These are phyloP conservation scores for Fusarium sp. DNA, from an alignment of 2,329 filamentous ascomycete species.

Conservation along the genomic window DNA sequence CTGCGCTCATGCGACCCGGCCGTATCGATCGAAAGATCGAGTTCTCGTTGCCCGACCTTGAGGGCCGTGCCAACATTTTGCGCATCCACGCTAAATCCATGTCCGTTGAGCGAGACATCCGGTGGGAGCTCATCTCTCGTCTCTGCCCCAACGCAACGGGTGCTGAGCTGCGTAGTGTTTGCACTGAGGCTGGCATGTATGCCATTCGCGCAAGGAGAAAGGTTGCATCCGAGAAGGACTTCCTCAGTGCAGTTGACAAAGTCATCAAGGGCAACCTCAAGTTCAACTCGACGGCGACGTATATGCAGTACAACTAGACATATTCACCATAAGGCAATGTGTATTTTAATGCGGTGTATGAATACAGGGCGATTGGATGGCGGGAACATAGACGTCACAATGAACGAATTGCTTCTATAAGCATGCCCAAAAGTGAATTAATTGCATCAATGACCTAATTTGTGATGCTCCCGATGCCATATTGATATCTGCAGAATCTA, in stretches of 20 bases:
- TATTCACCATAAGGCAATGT: slow-evolving; percentile 29
- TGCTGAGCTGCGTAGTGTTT: slow-evolving; percentile 94
- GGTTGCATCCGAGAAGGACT: slow-evolving; percentile 99
- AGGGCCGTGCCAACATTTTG: slow-evolving; percentile 96
- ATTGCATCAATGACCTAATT: background rate
- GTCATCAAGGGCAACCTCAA: slow-evolving; percentile 99
- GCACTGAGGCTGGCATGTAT: slow-evolving; percentile 98
- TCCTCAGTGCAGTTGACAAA: slow-evolving; percentile 97
- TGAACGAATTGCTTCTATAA: slow-evolving; percentile 31
- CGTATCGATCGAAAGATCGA: slow-evolving; percentile 99
- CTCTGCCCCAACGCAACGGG: slow-evolving; percentile 97
- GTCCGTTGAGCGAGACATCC: slow-evolving; percentile 98
- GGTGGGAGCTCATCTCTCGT: slow-evolving; percentile 98
- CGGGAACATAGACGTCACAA: slow-evolving; percentile 38
- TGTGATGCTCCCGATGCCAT: background rate
- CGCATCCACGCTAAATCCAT: slow-evolving; percentile 99
- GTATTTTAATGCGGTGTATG: slow-evolving; percentile 48
- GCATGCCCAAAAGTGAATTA: background rate
- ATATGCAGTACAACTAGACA: slow-evolving; percentile 97
- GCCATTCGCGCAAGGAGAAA: slow-evolving; percentile 94
- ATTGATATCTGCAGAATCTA: slow-evolving; percentile 30
- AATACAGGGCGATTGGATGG: slow-evolving; percentile 43
- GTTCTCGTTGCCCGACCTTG: slow-evolving; percentile 95
- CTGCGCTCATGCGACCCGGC: slow-evolving; percentile 95
- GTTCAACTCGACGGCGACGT: slow-evolving; percentile 98